Percentiles rank a stretch among this genome's conserved stretches.
Evolutionary conservation across 2,329 filamentous ascomycete genomes (phyloP).

Genomic region (Ilyonectria destructans): DNA sequence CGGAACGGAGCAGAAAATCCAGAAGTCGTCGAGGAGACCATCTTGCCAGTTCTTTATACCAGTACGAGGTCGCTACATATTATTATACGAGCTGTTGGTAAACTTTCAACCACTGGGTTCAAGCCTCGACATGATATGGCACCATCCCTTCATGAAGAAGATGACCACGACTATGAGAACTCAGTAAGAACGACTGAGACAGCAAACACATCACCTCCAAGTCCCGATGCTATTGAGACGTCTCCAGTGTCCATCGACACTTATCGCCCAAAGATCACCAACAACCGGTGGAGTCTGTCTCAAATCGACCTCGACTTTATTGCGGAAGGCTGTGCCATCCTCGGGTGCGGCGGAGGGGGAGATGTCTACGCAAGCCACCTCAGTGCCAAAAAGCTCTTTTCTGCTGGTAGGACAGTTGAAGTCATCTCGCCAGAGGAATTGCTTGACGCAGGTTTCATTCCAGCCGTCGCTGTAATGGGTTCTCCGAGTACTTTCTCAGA

Average conservation of each 20-base stretch:
- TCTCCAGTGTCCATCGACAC: neutral
- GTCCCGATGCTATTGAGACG: too few species aligned
- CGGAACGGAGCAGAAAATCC: conserved; percentile 23
- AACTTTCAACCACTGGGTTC: neutral
- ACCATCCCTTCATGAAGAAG: neutral
- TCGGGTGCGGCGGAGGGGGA: conserved; percentile 63
- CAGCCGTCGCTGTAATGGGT: conserved; percentile 24
- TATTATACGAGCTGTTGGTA: conserved; percentile 21
- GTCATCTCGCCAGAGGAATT: conserved; percentile 12
- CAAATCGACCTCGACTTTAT: conserved; percentile 63
- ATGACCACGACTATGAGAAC: neutral
- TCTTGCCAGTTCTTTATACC: conserved; percentile 26
- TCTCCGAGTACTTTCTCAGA: conserved; percentile 35
- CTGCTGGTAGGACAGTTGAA: neutral
- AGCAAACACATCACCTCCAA: neutral
- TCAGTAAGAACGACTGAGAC: neutral
- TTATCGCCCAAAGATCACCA: conserved; percentile 24
- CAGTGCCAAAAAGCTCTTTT: conserved; percentile 15
- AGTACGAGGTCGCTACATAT: conserved; percentile 23
- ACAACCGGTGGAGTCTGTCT: conserved; percentile 61
- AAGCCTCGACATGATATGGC: neutral
- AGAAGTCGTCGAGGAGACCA: conserved; percentile 26
- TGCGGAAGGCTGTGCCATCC: conserved; percentile 63
- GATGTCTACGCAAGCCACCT: conserved; percentile 27
- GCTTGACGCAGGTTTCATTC: conserved; percentile 12